Base-by-base conservation (phyloP, 2,329 filamentous ascomycete species). In the Orbilia javanica region DNA sequence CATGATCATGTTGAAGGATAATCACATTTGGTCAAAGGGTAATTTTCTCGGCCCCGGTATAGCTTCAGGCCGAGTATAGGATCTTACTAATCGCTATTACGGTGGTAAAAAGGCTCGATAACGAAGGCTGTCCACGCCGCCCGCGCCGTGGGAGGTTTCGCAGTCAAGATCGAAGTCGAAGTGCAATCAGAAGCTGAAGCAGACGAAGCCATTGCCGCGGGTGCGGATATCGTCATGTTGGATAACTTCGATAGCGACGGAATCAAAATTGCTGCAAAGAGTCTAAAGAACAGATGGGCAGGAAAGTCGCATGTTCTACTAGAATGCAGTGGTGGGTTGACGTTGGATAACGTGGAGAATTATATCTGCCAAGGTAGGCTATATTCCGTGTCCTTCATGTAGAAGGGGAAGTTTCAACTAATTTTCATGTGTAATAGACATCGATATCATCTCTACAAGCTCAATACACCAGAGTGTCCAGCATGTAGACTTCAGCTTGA, bases 1-100 rank as follows among this genome's bases (percentile, higher is more conserved):
- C 80, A 98, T 99, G 96, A 94, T 94, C 71, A 99, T 99, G 96
- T 88, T 99, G 80, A 99, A 99, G 86, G 96, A 99, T 85, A 99
- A 99, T 85, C 96, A 99, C 85, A 91, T 99, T 72, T 97, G 95
- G 92, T 93, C 62, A 84, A 83, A 83, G 66, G 82, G 82, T 79
- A 39, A 18, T 10, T 34, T n/a, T 42, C 13, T n/a, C 7, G 18
- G 6, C 2, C 15, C 18, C 36, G 18, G 7, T 0, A 80, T 69
- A 11, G 15, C 18, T 1, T 25, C 15, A n/a, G 10, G 0, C 20
- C 20, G 34, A 13, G 10, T 2, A 7, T 25, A 31, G 8, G 25
- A 13, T n/a, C 20, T 52, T 42, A 80, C 82, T 79, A 80, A 60
- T 52, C 18, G n/a, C n/a, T n/a, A 15, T 20, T 79, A 18, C 79